Conservation (phyloP, 139 green algal genomes). For the Monoraphidium neglectum region DNA sequence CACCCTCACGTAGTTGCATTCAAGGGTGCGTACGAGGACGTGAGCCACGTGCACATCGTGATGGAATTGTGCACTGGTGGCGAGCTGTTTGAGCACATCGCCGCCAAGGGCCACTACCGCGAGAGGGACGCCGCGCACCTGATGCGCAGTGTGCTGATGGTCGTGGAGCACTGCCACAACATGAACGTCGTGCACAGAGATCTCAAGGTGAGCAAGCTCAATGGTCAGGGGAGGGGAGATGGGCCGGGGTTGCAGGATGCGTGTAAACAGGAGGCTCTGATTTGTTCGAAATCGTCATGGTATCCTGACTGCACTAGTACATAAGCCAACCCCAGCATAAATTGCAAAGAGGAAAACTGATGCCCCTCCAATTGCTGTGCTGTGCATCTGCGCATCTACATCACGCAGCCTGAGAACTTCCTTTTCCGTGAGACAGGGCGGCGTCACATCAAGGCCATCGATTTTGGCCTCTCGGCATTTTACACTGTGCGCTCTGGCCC, state of each 20-base stretch:
- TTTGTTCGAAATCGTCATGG: too few relatives aligned
- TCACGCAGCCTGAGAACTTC: background rate
- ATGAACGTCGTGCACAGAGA: slow-evolving; percentile 96
- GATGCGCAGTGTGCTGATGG: slow-evolving; percentile 86
- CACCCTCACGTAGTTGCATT: slow-evolving; percentile 83
- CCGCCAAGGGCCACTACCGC: slow-evolving; percentile 74
- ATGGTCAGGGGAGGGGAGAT: too few relatives aligned
- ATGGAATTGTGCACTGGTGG: slow-evolving; percentile 86
- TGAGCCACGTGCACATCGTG: slow-evolving; percentile 80
- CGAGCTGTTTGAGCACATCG: slow-evolving; percentile 97
- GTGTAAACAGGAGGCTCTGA: too few relatives aligned
- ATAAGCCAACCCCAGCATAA: too few relatives aligned
- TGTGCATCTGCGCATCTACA: too few relatives aligned
- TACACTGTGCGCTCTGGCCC: slow-evolving; percentile 51
- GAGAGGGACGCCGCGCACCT: slow-evolving; percentile 83
- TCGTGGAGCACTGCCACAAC: slow-evolving; percentile 93
- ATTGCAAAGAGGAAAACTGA: too few relatives aligned
- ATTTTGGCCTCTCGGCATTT: slow-evolving; percentile 84
- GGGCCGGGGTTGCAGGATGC: too few relatives aligned
- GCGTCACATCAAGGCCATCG: slow-evolving; percentile 69
- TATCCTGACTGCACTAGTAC: too few relatives aligned
- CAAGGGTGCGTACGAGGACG: slow-evolving; percentile 78
- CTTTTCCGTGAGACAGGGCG: slow-evolving; percentile 6
- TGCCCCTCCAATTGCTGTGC: too few relatives aligned
- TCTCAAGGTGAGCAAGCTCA: slow-evolving; percentile 59